Evolutionary conservation across 169 alveolate genomes (phyloP), one percentile per base, ranked within the genome.

Genomic region (Eimeria necatrix): DNA sequence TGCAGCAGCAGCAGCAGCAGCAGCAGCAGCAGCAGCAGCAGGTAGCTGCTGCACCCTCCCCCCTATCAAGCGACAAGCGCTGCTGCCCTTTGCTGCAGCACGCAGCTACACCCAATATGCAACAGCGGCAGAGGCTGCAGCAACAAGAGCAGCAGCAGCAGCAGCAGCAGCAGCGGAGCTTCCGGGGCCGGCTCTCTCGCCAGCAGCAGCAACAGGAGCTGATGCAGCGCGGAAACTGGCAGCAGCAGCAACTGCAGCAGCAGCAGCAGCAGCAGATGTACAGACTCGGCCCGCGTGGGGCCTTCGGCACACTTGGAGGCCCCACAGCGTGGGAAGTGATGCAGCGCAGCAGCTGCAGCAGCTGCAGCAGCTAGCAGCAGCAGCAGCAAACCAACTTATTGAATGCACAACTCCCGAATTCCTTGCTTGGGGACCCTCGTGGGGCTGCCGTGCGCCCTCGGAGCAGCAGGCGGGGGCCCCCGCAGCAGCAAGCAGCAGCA

Each of bases 311-410:
- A 6, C 10, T 7, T 22, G 32, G 78, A 12, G 24, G 46, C 46
- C 46, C 41, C 46, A 22, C 10, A 68, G 32, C 10, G 78, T 10
- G 20, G 78, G 78, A 9, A 12, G 78, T 20, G 78, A 9, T 6
- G 6, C 78, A 24, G 78, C 78, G 78, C 78, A 68, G 78, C 32
- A 68, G 78, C 46, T 12, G 46, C 46, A 68, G 78, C n/a, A 68
- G 78, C n/a, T 12, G 20, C 32, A 18, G 78, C n/a, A 68, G 46
- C 46, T 18, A 8, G 32, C 46, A 68, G 46, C 32, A 9, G 32
- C 78, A 68, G 32, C n/a, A 12, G 78, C n/a, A 22, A 68, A 22
- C 10, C n/a, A 22, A 12, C 32, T 18, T 6, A 68, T 24, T 10
- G 78, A 68, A 24, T 18, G 32, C n/a, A 12, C 10, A 10, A 22